Percentiles rank a stretch among this genome's conserved stretches.
These are phyloP conservation scores for Climacium dendroides DNA, from an alignment of 225 moss, liverwort and hornwort genomes.

Conservation along the genomic window DNA sequence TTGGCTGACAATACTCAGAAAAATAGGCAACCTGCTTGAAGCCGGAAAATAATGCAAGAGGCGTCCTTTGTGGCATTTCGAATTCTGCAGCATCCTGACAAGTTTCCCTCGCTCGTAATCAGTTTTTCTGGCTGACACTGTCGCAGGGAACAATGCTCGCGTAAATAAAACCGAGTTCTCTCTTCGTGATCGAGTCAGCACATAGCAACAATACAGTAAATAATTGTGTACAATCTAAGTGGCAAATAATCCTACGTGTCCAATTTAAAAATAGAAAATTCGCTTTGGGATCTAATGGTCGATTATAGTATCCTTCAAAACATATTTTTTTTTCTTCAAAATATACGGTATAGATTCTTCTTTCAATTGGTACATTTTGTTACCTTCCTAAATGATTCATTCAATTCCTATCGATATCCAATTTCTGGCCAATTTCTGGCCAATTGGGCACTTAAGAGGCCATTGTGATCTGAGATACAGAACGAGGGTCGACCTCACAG, in stretches of 20 bases:
- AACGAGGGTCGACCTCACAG: not conserved
- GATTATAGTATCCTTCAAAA: not conserved
- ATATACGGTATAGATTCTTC: not conserved
- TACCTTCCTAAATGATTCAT: not conserved
- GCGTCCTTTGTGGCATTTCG: constrained; percentile 84
- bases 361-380: not conserved
- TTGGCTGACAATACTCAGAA: not conserved
- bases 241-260: not conserved
- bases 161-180: not conserved
- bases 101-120: constrained; percentile 39
- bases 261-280: not conserved
- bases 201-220: not conserved
- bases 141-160: not conserved
- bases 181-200: not conserved
- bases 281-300: no score
- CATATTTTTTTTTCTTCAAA: not conserved
- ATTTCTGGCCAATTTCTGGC: not conserved
- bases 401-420: not conserved
- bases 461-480: not conserved
- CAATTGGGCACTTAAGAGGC: not conserved
- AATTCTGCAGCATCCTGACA: constrained; percentile 47
- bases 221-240: not conserved
- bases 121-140: constrained; percentile 37
- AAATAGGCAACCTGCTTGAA: constrained; percentile 30
- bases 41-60: constrained; percentile 88